A percentile compares a stretch with the other conserved stretches of the same genome.
phyloP scores from a whole-genome alignment of 139 green algal species.

The Picochlorum sp. region DNA sequence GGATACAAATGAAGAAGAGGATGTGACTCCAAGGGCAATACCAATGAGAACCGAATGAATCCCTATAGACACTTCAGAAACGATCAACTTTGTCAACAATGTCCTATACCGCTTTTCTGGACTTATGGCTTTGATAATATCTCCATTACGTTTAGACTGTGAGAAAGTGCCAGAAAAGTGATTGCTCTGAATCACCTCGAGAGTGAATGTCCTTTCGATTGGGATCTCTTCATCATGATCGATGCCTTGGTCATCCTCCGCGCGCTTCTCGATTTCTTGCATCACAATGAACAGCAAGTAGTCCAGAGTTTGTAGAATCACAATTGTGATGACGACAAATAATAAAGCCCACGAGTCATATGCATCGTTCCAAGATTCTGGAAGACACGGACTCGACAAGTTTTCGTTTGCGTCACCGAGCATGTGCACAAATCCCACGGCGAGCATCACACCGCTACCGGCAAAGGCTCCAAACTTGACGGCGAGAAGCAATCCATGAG shows the following conservation, averaged over 20 bases:
- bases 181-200: neutral
- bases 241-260: neutral
- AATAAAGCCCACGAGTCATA: slow-evolving; percentile 28
- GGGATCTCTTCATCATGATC: neutral
- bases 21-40: slow-evolving; percentile 33
- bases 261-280: neutral
- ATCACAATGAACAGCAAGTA: neutral
- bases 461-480: slow-evolving; percentile 1
- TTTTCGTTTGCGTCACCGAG: slow-evolving; percentile 16
- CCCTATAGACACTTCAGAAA: slow-evolving; percentile 10
- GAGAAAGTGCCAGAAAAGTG: neutral
- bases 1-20: slow-evolving; percentile 5
- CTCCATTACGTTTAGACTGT: neutral
- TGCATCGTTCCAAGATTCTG: slow-evolving; percentile 7
- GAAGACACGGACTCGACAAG: slow-evolving; percentile 21
- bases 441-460: slow-evolving; percentile 17
- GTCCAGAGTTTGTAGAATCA: slow-evolving; percentile 20
- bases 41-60: slow-evolving; percentile 29
- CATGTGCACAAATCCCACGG: slow-evolving; percentile 42
- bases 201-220: neutral
- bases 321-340: slow-evolving; percentile 13
- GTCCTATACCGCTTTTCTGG: neutral
- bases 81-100: slow-evolving; percentile 1
- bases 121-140: neutral
- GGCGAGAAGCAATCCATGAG: neutral